Evolutionary conservation across 208 protist species (phyloP).

Genomic region (Trypanosoma boissoni): DNA sequence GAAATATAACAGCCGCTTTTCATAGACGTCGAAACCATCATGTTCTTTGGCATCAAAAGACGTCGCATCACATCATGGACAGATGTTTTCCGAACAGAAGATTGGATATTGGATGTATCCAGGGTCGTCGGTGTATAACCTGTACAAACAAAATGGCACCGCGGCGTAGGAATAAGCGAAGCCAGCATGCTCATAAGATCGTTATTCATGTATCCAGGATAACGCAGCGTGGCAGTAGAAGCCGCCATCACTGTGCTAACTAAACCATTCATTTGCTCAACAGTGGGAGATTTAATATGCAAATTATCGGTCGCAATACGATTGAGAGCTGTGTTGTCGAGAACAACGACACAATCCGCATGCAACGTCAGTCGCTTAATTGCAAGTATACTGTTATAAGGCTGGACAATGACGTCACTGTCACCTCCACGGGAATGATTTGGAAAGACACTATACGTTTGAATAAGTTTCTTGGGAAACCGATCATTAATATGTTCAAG

Average conservation of each 20-base stretch:
- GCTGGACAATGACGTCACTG: constrained; percentile 98
- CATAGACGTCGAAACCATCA: constrained; percentile 94
- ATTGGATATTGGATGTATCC: constrained; percentile 81
- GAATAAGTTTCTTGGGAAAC: constrained; percentile 97
- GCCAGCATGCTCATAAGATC: constrained; percentile 97
- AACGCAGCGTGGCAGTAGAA: constrained; percentile 98
- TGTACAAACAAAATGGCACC: constrained; percentile 99
- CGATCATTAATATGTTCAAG: constrained; percentile 98
- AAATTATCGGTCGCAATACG: constrained; percentile 97
- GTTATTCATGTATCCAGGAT: constrained; percentile 99
- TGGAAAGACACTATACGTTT: constrained; percentile 99
- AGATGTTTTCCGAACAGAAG: constrained; percentile 97
- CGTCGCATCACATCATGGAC: constrained; percentile 99
- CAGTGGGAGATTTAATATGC: constrained; percentile 93
- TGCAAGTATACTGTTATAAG: constrained; percentile 99
- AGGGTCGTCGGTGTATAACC: constrained; percentile 98
- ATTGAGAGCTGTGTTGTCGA: constrained; percentile 99
- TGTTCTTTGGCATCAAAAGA: constrained; percentile 99
- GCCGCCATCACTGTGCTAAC: constrained; percentile 99
- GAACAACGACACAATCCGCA: constrained; percentile 97
- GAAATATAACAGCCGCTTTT: constrained; percentile 98
- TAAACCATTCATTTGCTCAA: constrained; percentile 97
- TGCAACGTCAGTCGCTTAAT: constrained; percentile 97
- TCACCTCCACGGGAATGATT: constrained; percentile 70
- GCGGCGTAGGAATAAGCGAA: constrained; percentile 99